These are phyloP conservation scores for Pluteus cervinus DNA, from an alignment of 768 basidiomycete species.

Conservation along the genomic window DNA sequence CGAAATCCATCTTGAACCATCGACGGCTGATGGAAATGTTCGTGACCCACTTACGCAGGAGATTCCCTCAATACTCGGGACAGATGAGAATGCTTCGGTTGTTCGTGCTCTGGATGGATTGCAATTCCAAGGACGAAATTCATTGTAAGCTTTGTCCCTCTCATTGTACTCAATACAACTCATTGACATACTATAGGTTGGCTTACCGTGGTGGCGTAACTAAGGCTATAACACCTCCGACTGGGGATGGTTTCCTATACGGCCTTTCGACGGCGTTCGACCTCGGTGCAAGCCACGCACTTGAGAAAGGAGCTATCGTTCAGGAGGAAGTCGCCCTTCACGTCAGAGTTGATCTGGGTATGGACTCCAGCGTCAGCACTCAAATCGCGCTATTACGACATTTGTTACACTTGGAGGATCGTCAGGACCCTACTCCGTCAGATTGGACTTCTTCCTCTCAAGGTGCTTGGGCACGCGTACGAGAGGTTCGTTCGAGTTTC, in stretches of 20 bases:
- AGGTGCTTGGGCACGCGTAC: constrained; percentile 32
- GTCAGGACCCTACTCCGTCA: too few species aligned
- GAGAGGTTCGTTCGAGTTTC: constrained; percentile 21
- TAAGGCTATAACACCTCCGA: constrained; percentile 56
- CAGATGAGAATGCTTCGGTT: constrained; percentile 17
- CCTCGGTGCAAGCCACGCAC: constrained; percentile 48
- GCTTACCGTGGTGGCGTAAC: constrained; percentile 76
- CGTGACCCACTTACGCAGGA: constrained; percentile 40
- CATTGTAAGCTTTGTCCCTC: constrained; percentile 32
- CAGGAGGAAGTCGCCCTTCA: constrained; percentile 63
- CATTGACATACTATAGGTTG: constrained; percentile 33
- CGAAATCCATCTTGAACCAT: constrained; percentile 60
- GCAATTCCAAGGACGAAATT: constrained; percentile 45
- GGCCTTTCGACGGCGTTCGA: constrained; percentile 63
- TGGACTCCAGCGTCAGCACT: constrained; percentile 50
- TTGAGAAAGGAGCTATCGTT: constrained; percentile 61
- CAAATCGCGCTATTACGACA: constrained; percentile 50
- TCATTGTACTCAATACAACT: constrained; percentile 2
- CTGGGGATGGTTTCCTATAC: constrained; percentile 44
- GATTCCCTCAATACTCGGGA: constrained; percentile 35
- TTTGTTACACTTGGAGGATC: constrained; percentile 18
- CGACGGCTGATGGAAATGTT: constrained; percentile 61
- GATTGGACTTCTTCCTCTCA: too few species aligned
- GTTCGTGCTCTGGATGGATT: constrained; percentile 18
- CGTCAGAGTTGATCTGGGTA: constrained; percentile 31